phyloP scores from a whole-genome alignment of 1,284 basidiomycete genomes.

The Trametes pubescens region DNA sequence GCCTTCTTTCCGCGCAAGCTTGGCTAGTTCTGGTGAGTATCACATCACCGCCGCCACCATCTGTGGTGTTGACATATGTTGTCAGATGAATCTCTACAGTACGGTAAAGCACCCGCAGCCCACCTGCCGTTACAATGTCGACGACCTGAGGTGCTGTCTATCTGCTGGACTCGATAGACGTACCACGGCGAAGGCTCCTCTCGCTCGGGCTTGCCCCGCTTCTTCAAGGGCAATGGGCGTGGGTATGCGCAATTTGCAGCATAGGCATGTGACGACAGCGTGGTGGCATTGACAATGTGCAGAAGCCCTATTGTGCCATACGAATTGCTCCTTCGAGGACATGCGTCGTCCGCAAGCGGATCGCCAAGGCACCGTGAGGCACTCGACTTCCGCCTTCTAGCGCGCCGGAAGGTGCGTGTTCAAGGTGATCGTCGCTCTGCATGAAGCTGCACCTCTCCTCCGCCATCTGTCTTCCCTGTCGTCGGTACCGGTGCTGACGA shows the following conservation, averaged over 20 bases:
- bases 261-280: background rate
- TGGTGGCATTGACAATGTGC: background rate
- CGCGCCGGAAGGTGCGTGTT: background rate
- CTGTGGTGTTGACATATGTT: constrained; percentile 4
- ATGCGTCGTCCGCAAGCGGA: background rate
- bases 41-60: constrained; percentile 1
- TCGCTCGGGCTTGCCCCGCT: background rate
- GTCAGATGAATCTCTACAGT: background rate
- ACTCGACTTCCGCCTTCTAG: background rate
- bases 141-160: background rate
- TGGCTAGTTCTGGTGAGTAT: background rate
- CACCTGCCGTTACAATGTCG: background rate
- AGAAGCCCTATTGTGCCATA: background rate
- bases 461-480: constrained; percentile 1
- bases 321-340: background rate
- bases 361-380: background rate
- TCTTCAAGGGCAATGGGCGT: background rate
- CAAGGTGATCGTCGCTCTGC: background rate
- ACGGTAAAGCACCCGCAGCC: too few species aligned
- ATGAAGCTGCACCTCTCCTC: background rate
- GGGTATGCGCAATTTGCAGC: background rate
- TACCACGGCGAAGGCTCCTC: background rate
- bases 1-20: background rate
- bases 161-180: background rate
- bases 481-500: background rate